Conservation (phyloP, 306 rosid species). For the Oemleria cerasiformis region DNA sequence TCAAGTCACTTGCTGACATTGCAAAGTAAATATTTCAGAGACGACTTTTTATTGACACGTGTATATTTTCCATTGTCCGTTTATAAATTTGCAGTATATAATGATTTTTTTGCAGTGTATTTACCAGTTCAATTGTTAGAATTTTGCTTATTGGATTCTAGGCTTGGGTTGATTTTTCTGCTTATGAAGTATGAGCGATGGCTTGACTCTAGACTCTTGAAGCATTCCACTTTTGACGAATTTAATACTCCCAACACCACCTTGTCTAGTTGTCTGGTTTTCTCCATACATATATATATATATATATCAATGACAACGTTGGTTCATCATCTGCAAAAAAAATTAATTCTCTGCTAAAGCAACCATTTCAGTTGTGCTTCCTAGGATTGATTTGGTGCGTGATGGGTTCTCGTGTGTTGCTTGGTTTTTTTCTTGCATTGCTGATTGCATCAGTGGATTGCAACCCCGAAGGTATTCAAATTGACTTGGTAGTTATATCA, state of each 20-base stretch:
- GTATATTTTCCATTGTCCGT: no score
- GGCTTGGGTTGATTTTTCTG: no score
- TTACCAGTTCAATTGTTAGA: no score
- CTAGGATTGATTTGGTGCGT: not conserved
- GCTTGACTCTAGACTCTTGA: not conserved
- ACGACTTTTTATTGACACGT: no score
- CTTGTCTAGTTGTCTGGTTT: no score
- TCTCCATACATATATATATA: not conserved
- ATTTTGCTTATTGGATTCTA: no score
- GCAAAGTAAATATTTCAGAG: no score
- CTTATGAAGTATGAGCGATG: no score
- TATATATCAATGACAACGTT: not conserved
- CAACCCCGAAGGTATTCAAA: conserved; percentile 8
- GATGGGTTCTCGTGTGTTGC: conserved; percentile 12
- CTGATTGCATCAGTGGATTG: conserved; percentile 29
- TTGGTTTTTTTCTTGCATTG: conserved; percentile 15
- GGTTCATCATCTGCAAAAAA: not conserved
- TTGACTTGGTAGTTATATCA: not conserved
- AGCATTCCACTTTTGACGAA: not conserved
- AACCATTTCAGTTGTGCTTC: not conserved
- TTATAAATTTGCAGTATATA: no score
- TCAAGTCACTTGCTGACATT: no score
- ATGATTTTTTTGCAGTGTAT: no score
- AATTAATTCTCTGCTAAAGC: not conserved
- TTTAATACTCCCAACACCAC: not conserved